A percentile compares a stretch with the other conserved stretches of the same genome.
Conservation (phyloP, 2,329 filamentous ascomycete genomes). For the Colletotrichum cordylinicola region DNA sequence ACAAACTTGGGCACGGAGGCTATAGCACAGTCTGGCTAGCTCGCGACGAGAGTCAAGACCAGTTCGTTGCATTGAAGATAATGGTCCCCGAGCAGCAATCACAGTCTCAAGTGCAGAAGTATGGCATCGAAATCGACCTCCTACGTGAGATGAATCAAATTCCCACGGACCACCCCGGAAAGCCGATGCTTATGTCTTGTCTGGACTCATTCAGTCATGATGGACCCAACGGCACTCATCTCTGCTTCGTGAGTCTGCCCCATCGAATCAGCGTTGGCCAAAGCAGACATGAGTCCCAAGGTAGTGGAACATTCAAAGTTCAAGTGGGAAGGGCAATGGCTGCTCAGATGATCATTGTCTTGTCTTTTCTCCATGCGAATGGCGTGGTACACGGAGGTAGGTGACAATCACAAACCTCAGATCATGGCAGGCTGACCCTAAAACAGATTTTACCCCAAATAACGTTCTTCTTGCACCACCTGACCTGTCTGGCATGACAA, state of each 20-base stretch:
- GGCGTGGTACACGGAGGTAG: not conserved
- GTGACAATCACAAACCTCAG: too few species aligned
- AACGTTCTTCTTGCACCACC: not conserved
- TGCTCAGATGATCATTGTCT: accelerated
- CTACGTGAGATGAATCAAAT: not conserved
- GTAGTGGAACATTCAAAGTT: accelerated
- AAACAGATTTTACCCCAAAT: not conserved
- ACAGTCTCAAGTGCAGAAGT: not conserved
- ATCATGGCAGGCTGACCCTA: not conserved
- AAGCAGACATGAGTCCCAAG: not conserved
- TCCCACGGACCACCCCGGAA: not conserved
- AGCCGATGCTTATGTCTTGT: not conserved
- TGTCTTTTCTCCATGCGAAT: not conserved
- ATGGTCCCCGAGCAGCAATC: not conserved
- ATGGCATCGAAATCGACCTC: not conserved
- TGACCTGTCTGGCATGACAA: accelerated
- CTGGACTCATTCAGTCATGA: not conserved
- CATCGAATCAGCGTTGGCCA: not conserved
- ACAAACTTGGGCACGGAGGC: not conserved
- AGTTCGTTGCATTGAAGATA: accelerated
- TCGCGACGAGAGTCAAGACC: accelerated
- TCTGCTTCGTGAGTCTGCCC: not conserved
- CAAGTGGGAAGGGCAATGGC: not conserved
- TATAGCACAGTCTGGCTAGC: not conserved
- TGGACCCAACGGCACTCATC: not conserved